Evolutionary conservation across 1,284 basidiomycete genomes (phyloP).

Genomic region (Puccinia hordei): DNA sequence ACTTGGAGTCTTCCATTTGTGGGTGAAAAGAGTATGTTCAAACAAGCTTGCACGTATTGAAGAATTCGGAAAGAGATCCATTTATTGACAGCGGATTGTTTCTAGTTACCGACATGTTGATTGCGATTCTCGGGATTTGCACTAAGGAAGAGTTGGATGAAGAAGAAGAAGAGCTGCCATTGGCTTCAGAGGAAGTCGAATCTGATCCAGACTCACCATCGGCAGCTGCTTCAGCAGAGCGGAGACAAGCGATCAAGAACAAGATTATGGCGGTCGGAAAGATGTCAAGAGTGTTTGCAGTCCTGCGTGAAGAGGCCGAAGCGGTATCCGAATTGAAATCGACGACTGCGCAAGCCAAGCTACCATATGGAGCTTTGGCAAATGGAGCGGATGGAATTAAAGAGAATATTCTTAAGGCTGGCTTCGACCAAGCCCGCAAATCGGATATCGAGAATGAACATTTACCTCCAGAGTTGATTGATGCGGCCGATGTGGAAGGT

Average conservation of each 20-base stretch:
- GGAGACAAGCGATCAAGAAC: slow-evolving; percentile 85
- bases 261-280: slow-evolving; percentile 98
- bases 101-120: slow-evolving; percentile 89
- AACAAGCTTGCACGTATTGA: slow-evolving; percentile 16
- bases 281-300: slow-evolving; percentile 92
- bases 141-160: slow-evolving; percentile 92
- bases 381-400: slow-evolving; percentile 93
- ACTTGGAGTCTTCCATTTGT: slow-evolving; percentile 99
- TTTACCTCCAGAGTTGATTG: slow-evolving; percentile 89
- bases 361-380: slow-evolving; percentile 84
- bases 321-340: slow-evolving; percentile 95
- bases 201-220: slow-evolving; percentile 50
- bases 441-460: slow-evolving; percentile 99
- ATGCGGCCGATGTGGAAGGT: slow-evolving; percentile 67
- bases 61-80: slow-evolving; percentile 12
- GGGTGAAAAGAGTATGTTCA: slow-evolving; percentile 81
- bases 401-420: slow-evolving; percentile 74
- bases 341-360: slow-evolving; percentile 73
- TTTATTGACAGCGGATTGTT: slow-evolving; percentile 29
- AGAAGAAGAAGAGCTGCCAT: slow-evolving; percentile 68
- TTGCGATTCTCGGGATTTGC: slow-evolving; percentile 89
- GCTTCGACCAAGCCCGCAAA: slow-evolving; percentile 94
- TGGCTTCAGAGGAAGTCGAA: slow-evolving; percentile 56
- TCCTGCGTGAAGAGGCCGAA: slow-evolving; percentile 97
- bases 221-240: slow-evolving; percentile 69